Conservation (phyloP, 2,329 filamentous ascomycete genomes). For the Dothistroma pini region DNA sequence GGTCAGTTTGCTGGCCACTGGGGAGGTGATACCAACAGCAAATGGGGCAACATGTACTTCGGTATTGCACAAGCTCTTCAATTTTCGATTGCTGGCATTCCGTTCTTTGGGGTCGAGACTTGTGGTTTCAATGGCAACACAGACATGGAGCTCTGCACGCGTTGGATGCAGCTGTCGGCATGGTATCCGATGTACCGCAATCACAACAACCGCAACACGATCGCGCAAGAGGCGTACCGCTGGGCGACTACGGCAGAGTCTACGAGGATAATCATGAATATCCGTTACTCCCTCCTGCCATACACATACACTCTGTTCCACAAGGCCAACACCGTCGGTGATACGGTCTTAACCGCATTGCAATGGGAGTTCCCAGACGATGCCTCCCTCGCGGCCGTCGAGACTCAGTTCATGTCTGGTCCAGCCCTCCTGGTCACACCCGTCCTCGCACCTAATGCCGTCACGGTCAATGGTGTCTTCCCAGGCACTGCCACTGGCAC, state of each 20-base stretch:
- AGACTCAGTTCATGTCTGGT: conserved; percentile 68
- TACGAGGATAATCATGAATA: conserved; percentile 60
- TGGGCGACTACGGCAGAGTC: conserved; percentile 64
- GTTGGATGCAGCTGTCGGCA: conserved; percentile 46
- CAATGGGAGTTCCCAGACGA: conserved; percentile 71
- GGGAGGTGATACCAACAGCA: conserved; percentile 30
- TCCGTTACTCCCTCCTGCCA: conserved; percentile 64
- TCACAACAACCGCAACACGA: conserved; percentile 60
- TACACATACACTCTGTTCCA: conserved; percentile 72
- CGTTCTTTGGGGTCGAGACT: conserved; percentile 32
- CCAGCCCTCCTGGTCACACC: conserved; percentile 62
- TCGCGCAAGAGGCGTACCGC: conserved; percentile 62
- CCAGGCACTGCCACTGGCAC: conserved; percentile 57
- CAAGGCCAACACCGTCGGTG: conserved; percentile 58
- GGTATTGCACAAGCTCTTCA: conserved; percentile 29
- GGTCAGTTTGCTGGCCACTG: conserved; percentile 28
- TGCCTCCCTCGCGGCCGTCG: conserved; percentile 59
- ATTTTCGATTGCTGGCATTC: conserved; percentile 28
- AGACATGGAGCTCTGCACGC: conserved; percentile 28
- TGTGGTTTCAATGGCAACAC: conserved; percentile 32
- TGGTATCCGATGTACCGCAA: conserved; percentile 78
- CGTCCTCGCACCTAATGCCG: conserved; percentile 58
- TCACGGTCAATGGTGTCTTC: conserved; percentile 62
- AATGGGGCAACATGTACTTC: conserved; percentile 31
- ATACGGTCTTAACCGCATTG: conserved; percentile 66